Evolutionary conservation across 441 rosid species (phyloP), one percentile per base, ranked within the genome.

Genomic region (Eruca vesicaria): DNA sequence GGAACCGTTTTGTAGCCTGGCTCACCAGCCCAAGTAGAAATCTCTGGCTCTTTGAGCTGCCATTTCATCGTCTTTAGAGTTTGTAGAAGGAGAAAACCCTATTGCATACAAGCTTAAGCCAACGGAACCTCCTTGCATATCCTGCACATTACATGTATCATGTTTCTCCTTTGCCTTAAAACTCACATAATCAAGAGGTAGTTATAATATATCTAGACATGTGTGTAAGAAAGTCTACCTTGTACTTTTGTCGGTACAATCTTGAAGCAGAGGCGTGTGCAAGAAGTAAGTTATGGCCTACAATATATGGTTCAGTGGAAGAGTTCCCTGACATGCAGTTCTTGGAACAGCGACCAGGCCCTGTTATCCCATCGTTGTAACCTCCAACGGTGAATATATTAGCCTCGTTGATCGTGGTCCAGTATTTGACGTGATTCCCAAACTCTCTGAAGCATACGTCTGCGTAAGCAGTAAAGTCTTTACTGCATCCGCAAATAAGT

Each of bases 211-310:
- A 55, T 10, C 3, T 4, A 9, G 3, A 15, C 58, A 21, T 11
- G 31, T 21, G 21, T 21, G n/a, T n/a, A 23, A 55, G 8, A 2
- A 55, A 12, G 31, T 11, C 2, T 55, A 55, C 60, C 60, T 55
- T 55, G 60, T 55, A 55, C 60, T 55, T 55, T 55, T 55, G 60
- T 21, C 16, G 31, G 5, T 55, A 55, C 31, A 55, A 55, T 21
- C 31, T 55, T 55, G 60, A 55, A 55, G 60, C 60, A 55, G 60
- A 55, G 15, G 60, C 60, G 31, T 55, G 60, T 55, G 60, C 60
- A 21, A 55, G 60, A 23, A 55, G 60, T 29, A 55, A 23, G 60
- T 55, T 21, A 55, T 55, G 60, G 1, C 60, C 60, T 55, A 21
- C 60, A 0, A 55, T 21, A 21, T 55, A 55, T 11, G 60, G 60